phyloP scores from a whole-genome alignment of 2,329 filamentous ascomycete genomes.

The Fusarium chaquense region DNA sequence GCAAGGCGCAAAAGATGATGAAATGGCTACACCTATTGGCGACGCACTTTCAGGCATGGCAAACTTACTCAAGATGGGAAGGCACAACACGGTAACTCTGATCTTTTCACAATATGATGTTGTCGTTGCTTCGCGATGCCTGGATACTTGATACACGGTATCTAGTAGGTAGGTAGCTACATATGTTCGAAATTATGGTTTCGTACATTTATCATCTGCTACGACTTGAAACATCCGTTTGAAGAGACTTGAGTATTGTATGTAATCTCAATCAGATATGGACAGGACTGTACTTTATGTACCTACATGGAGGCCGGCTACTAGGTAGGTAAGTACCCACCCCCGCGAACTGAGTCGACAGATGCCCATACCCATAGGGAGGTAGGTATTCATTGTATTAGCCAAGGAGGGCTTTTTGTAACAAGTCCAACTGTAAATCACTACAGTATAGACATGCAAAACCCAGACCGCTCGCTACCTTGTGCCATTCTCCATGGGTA shows the following conservation, averaged over 20 bases:
- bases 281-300: too few species aligned
- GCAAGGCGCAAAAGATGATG: constrained; percentile 27
- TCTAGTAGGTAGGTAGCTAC: too few species aligned
- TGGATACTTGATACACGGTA: neutral
- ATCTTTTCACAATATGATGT: neutral
- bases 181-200: neutral
- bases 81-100: neutral
- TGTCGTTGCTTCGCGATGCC: neutral
- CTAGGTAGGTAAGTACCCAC: constrained; percentile 15
- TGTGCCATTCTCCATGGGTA: neutral
- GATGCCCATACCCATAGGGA: neutral
- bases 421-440: neutral
- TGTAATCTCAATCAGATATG: too few species aligned
- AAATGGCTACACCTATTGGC: constrained; percentile 23
- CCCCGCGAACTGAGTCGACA: constrained; percentile 24
- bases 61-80: neutral
- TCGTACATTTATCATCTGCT: neutral
- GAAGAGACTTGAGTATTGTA: neutral
- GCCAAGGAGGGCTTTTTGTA: constrained; percentile 2
- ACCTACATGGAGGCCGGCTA: too few species aligned
- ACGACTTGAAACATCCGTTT: neutral
- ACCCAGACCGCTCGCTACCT: constrained; percentile 26
- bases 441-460: neutral
- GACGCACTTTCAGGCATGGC: constrained; percentile 15
- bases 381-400: constrained; percentile 7